A percentile compares a stretch with the other conserved stretches of the same genome.
Conservation (phyloP, 441 rosid genomes). For the Raphanus hybrid region DNA sequence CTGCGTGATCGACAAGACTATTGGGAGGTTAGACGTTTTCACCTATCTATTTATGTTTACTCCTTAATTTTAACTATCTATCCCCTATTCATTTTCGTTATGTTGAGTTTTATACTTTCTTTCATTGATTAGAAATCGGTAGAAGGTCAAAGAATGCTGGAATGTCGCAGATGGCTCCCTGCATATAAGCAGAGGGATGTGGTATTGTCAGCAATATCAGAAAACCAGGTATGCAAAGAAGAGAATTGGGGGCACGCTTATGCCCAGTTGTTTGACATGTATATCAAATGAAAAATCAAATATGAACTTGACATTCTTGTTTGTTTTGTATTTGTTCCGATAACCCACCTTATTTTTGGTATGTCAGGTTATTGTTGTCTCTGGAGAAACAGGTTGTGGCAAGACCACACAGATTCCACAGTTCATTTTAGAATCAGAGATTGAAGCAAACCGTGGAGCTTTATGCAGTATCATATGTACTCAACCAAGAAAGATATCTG, state of each 20-base stretch:
- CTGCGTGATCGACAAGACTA: conserved; percentile 65
- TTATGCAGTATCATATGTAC: conserved; percentile 85
- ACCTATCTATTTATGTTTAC: conserved; percentile 9
- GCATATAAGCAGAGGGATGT: conserved; percentile 79
- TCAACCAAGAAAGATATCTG: conserved; percentile 92
- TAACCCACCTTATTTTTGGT: conserved; percentile 3
- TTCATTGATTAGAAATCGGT: conserved; percentile 57
- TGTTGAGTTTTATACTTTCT: conserved; percentile 14
- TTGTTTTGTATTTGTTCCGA: conserved; percentile 11
- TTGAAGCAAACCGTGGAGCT: conserved; percentile 74
- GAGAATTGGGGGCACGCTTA: conserved; percentile 15
- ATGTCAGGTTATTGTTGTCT: conserved; percentile 79
- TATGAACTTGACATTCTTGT: conserved; percentile 8
- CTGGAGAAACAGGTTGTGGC: conserved; percentile 99
- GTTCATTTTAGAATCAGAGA: conserved; percentile 82
- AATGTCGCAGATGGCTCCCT: conserved; percentile 76
- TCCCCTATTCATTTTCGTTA: conserved; percentile 11
- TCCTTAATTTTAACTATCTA: neutral
- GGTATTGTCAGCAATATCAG: conserved; percentile 59
- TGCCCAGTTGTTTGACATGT: conserved; percentile 15
- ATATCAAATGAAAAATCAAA: neutral
- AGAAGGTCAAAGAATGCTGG: conserved; percentile 70
- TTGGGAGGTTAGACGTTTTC: conserved; percentile 72
- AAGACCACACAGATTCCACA: conserved; percentile 97
- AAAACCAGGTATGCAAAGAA: conserved; percentile 66